phyloP scores from a whole-genome alignment of 306 rosid genomes.

The Inga oerstediana region DNA sequence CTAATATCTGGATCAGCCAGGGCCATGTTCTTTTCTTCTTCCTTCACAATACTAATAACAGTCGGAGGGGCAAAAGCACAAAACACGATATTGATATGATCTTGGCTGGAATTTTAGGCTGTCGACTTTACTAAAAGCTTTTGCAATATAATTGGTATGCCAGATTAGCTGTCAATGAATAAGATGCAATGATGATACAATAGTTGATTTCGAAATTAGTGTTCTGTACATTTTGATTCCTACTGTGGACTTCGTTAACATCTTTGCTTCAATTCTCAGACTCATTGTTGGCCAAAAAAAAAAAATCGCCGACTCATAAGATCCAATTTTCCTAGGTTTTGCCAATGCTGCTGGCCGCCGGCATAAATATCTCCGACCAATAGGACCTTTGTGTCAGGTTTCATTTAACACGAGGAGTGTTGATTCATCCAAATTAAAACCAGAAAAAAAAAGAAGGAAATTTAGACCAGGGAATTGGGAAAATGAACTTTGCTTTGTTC shows the following conservation, averaged over 20 bases:
- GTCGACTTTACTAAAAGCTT: neutral
- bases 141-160: neutral
- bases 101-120: neutral
- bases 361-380: neutral
- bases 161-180: neutral
- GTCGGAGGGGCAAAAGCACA: neutral
- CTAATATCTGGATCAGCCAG: neutral
- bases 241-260: neutral
- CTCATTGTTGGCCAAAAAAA: too few species aligned
- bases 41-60: neutral
- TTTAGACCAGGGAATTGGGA: neutral
- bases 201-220: neutral
- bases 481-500: neutral
- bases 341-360: neutral
- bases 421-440: neutral
- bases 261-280: neutral
- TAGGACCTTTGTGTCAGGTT: neutral
- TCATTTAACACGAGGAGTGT: neutral
- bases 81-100: neutral
- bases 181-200: neutral
- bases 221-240: neutral
- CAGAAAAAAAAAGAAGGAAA: neutral
- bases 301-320: neutral
- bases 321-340: neutral
- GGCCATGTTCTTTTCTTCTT: neutral